Percentiles rank a stretch among this genome's conserved stretches.
Evolutionary conservation across 2,329 filamentous ascomycete species (phyloP).

Genomic region (Drechslerella dactyloides): DNA sequence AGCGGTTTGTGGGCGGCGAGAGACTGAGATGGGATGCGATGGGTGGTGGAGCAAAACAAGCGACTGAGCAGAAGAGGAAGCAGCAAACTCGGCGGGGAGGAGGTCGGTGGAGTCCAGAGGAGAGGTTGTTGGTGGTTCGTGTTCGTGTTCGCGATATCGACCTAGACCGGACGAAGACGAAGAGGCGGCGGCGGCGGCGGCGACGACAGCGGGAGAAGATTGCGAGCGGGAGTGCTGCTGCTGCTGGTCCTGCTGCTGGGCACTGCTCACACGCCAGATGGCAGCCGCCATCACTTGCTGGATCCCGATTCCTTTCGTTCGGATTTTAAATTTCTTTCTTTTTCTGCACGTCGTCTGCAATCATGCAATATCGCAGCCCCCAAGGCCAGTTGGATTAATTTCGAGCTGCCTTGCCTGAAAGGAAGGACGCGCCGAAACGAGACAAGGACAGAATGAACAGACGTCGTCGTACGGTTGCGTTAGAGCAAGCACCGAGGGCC

Average conservation of each 20-base stretch:
- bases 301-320: not conserved
- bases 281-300: constrained; percentile 30
- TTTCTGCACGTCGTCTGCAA: not conserved
- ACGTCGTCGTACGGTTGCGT: not conserved
- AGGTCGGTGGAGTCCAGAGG: constrained; percentile 6
- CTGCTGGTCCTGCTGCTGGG: constrained; percentile 15
- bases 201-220: constrained; percentile 34
- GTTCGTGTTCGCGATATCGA: constrained; percentile 1
- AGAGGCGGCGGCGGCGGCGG: not conserved
- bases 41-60: constrained; percentile 38
- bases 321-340: not conserved
- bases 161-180: constrained; percentile 2
- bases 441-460: constrained; percentile 8
- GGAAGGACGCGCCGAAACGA: constrained; percentile 43
- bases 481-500: constrained; percentile 2
- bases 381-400: not conserved
- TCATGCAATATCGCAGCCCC: not conserved
- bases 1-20: constrained; percentile 26
- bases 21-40: constrained; percentile 29
- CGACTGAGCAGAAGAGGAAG: constrained; percentile 22
- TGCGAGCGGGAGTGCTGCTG: constrained; percentile 41
- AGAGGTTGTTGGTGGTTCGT: not conserved
- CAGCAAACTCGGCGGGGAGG: constrained; percentile 2
- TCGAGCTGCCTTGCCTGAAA: constrained; percentile 6
- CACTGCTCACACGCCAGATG: constrained; percentile 45